These are phyloP conservation scores for Pseudopyrenochaeta lycopersici DNA, from an alignment of 2,329 filamentous ascomycete genomes.

Conservation along the genomic window DNA sequence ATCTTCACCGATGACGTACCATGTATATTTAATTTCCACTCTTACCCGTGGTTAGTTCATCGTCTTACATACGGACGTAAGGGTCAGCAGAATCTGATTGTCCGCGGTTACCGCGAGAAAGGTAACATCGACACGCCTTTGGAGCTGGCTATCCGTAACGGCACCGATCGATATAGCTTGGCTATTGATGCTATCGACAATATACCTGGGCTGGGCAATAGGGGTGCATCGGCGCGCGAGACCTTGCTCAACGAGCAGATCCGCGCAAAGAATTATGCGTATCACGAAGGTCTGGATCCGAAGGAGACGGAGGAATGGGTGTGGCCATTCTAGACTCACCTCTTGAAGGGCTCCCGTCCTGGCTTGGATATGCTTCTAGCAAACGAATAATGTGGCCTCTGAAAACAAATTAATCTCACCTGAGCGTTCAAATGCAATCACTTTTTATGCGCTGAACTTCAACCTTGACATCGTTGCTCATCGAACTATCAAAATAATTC, in stretches of 20 bases:
- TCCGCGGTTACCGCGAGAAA: conserved; percentile 84
- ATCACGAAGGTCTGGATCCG: conserved; percentile 74
- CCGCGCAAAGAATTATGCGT: conserved; percentile 69
- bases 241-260: conserved; percentile 71
- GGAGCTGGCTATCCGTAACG: conserved; percentile 79
- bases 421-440: no score
- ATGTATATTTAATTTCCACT: conserved; percentile 86
- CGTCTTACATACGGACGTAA: conserved; percentile 78
- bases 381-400: no score
- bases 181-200: conserved; percentile 80
- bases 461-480: no score
- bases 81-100: conserved; percentile 73
- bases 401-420: no score
- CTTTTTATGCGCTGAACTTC: no score
- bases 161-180: conserved; percentile 78
- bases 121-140: conserved; percentile 85
- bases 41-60: conserved; percentile 82
- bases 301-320: conserved; percentile 71
- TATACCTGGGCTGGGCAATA: conserved; percentile 69
- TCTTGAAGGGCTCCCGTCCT: neutral
- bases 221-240: conserved; percentile 69
- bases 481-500: no score
- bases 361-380: no score
- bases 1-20: conserved; percentile 78
- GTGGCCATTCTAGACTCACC: conserved; percentile 62